phyloP scores from a whole-genome alignment of 805 yeast species.

The Metschnikowia sp. region DNA sequence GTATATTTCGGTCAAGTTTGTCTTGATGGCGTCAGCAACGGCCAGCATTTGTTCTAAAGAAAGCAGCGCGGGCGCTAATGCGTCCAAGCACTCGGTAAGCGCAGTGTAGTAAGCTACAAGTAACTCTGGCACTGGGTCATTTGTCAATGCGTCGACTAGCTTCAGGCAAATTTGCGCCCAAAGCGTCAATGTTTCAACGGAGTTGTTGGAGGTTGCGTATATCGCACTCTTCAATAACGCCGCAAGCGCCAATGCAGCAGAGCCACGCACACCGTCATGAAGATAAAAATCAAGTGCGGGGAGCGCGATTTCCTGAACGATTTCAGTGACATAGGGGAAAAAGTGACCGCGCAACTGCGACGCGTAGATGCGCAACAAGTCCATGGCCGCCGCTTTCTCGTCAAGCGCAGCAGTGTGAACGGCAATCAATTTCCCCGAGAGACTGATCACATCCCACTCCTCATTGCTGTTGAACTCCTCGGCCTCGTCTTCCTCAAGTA shows the following conservation, averaged over 20 bases:
- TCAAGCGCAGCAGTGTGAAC: conserved; percentile 93
- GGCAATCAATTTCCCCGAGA: conserved; percentile 90
- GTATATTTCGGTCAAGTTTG: conserved; percentile 63
- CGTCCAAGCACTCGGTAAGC: conserved; percentile 59
- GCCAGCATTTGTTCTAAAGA: conserved; percentile 51
- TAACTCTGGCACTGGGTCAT: conserved; percentile 82
- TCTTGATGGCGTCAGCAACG: conserved; percentile 57
- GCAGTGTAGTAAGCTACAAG: conserved; percentile 75
- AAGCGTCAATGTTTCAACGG: conserved; percentile 59
- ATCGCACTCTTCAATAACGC: conserved; percentile 64
- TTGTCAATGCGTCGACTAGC: conserved; percentile 61
- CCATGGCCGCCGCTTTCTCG: conserved; percentile 91
- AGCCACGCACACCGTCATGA: conserved; percentile 90
- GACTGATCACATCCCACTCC: conserved; percentile 92
- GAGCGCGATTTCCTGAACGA: conserved; percentile 71
- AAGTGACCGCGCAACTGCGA: conserved; percentile 78
- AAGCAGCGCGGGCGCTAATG: conserved; percentile 64
- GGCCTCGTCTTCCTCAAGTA: conserved; percentile 85
- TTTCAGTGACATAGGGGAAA: conserved; percentile 76
- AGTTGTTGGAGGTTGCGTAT: conserved; percentile 51
- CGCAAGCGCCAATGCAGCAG: conserved; percentile 85
- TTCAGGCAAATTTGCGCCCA: conserved; percentile 73
- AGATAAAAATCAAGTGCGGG: conserved; percentile 90
- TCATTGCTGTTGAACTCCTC: conserved; percentile 79
- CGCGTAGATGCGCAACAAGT: conserved; percentile 79